Base-by-base conservation (phyloP, 1,139 yeast genomes). In the Geotrichum siamense region DNA sequence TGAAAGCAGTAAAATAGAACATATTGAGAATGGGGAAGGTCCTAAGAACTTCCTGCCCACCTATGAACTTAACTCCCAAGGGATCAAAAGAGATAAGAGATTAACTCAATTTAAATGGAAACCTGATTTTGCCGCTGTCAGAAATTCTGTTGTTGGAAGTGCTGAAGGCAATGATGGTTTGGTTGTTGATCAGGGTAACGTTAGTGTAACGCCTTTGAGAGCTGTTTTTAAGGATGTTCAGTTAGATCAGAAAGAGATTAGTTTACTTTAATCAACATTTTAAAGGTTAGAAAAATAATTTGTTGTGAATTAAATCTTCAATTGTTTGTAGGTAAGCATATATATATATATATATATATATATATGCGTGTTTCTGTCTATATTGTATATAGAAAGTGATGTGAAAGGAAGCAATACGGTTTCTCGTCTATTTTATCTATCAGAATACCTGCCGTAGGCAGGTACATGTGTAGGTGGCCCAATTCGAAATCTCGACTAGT, bases 141-240 rank as follows among this genome's bases (percentile, higher is more conserved):
- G 79, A 55, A 68, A 75, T 45, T 74, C 78, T 28, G 80, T 84
- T 8, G 63, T 71, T 33, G 65, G 60, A 13, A 76, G 79, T 47
- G 63, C 67, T 6, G 65, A 62, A 4, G 71, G 64, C 1, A 79
- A 75, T 23, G 74, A 71, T 43, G 77, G 74, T 35, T 67, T 71
- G 61, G 68, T 65, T 35, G 62, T 66, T 49, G 65, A 75, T 42
- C 59, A 65, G 40, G 69, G 65, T 32, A 57, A 56, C 45, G 58
- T 67, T 29, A 79, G 93, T 56, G 91, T 91, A 10, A 85, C 96
- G 3, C 95, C 96, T 0, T 64, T 91, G 52, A 74, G 76, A 54
- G 95, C 96, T 0, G 72, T 78, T 1, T 89, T 82, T 63, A 71
- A 72, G 49, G 74, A 72, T 29, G 74, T 78, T 8, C 78, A 78